These are phyloP conservation scores for Paraglomus brasilianum DNA, from an alignment of 192 early-diverging fungal species.

Conservation along the genomic window DNA sequence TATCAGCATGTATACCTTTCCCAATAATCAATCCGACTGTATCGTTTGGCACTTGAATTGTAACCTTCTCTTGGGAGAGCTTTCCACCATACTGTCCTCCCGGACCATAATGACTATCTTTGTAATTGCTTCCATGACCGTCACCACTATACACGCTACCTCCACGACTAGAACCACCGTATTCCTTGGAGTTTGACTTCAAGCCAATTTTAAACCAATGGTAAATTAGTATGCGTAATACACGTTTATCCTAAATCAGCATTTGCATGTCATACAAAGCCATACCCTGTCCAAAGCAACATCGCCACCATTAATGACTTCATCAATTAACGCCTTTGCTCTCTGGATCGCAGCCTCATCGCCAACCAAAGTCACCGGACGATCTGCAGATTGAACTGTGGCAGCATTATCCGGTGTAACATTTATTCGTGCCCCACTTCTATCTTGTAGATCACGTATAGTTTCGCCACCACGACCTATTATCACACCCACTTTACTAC, in stretches of 20 bases:
- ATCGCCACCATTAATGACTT: constrained; percentile 57
- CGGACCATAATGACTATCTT: constrained; percentile 8
- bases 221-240: no score
- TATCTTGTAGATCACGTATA: constrained; percentile 67
- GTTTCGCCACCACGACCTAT: constrained; percentile 80
- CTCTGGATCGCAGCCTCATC: constrained; percentile 61
- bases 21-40: constrained; percentile 56
- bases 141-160: constrained; percentile 12
- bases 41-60: constrained; percentile 61
- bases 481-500: constrained; percentile 75
- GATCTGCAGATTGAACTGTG: constrained; percentile 42
- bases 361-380: constrained; percentile 70
- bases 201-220: no score
- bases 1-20: constrained; percentile 33
- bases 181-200: constrained; percentile 7
- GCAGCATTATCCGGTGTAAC: constrained; percentile 57
- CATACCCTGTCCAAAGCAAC: constrained; percentile 19
- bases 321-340: constrained; percentile 73
- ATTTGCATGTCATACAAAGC: neutral
- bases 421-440: constrained; percentile 68
- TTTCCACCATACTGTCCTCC: constrained; percentile 36
- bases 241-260: no score
- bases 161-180: constrained; percentile 6
- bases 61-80: constrained; percentile 39
- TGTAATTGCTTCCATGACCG: neutral